A percentile compares a stretch with the other conserved stretches of the same genome.
phyloP scores from a whole-genome alignment of 2,329 filamentous ascomycete genomes.

The Curvularia verruculosa region DNA sequence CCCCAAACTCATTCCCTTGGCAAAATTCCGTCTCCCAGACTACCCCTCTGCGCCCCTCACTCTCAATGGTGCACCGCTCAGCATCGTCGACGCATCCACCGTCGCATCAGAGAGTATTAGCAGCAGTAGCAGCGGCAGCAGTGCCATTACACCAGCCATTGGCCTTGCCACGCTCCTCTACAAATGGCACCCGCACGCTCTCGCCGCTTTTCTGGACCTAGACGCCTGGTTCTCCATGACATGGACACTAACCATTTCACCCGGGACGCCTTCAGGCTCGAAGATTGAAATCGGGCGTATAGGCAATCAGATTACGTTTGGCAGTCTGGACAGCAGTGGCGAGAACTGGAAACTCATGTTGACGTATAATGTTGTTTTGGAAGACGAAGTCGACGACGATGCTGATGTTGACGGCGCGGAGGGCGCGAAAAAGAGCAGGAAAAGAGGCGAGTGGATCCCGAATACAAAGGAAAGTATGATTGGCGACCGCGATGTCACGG shows the following conservation, averaged over 20 bases:
- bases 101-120: conserved; percentile 1
- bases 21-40: conserved; percentile 20
- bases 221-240: conserved; percentile 36
- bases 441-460: conserved; percentile 25
- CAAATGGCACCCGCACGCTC: conserved; percentile 26
- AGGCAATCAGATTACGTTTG: conserved; percentile 32
- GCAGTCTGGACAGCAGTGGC: conserved; percentile 22
- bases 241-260: conserved; percentile 21
- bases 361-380: conserved; percentile 24
- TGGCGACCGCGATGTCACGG: conserved; percentile 21
- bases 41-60: conserved; percentile 15
- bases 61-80: conserved; percentile 15
- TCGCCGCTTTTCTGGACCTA: conserved; percentile 28
- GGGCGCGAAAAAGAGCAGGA: background rate
- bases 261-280: conserved; percentile 14
- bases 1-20: conserved; percentile 2
- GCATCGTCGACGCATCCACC: conserved; percentile 12
- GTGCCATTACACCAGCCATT: conserved; percentile 14
- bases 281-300: conserved; percentile 33
- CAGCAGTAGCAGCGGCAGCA: background rate
- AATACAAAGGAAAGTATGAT: conserved; percentile 31
- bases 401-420: background rate
- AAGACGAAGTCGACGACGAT: conserved; percentile 6
- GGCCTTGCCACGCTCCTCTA: conserved; percentile 30
- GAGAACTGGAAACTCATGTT: conserved; percentile 30